phyloP scores from a whole-genome alignment of 202 grass and related monocot genomes.

The Zoysia matrella region DNA sequence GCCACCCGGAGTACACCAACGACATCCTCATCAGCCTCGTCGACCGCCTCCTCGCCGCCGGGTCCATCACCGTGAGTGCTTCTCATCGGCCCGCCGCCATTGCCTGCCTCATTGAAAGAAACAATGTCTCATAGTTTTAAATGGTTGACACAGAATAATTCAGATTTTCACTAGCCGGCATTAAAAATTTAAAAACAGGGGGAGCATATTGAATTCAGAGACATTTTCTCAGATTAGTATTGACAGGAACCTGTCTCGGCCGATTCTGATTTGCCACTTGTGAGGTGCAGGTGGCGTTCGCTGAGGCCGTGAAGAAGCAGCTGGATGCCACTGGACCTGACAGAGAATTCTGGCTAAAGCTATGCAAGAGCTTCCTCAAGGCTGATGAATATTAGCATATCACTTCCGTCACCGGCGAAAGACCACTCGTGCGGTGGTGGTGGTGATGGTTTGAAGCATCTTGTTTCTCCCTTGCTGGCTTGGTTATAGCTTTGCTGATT shows the following conservation, averaged over 20 bases:
- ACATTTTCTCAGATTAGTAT: not conserved
- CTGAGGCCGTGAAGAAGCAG: constrained; percentile 59
- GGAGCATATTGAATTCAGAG: not conserved
- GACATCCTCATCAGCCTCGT: constrained; percentile 85
- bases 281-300: constrained; percentile 46
- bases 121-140: not conserved
- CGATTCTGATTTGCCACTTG: not conserved
- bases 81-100: not conserved
- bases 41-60: constrained; percentile 58
- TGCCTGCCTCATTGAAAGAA: not conserved
- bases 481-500: not conserved
- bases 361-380: constrained; percentile 92
- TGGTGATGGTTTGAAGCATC: not conserved
- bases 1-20: constrained; percentile 87
- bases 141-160: too few species aligned
- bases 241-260: not conserved
- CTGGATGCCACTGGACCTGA: constrained; percentile 67
- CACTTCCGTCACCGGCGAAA: not conserved
- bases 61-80: constrained; percentile 62
- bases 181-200: too few species aligned
- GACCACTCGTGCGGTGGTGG: not conserved
- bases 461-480: not conserved
- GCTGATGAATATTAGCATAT: constrained; percentile 20
- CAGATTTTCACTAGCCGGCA: too few species aligned
- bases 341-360: constrained; percentile 71